phyloP scores from a whole-genome alignment of 2,329 filamentous ascomycete genomes.

The Aschersonia sp. region DNA sequence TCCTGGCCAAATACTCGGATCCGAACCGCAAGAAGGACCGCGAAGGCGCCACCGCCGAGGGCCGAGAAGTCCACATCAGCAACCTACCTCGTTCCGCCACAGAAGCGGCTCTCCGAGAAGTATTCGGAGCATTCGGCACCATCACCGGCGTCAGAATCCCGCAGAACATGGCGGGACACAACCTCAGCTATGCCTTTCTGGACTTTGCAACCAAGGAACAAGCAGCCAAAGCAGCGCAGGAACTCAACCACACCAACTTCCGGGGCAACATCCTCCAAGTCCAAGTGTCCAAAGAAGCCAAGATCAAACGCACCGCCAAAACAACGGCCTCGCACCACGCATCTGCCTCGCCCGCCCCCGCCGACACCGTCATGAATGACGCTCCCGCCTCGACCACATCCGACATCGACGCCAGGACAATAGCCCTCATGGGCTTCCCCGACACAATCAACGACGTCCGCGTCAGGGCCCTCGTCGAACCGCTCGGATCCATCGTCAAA shows the following conservation, averaged over 20 bases:
- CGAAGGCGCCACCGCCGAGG: conserved; percentile 70
- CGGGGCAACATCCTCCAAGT: conserved; percentile 55
- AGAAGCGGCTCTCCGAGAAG: conserved; percentile 53
- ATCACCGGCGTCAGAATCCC: conserved; percentile 62
- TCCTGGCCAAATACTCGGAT: conserved; percentile 74
- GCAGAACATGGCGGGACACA: conserved; percentile 49
- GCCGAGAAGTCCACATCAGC: conserved; percentile 69
- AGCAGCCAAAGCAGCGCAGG: conserved; percentile 48
- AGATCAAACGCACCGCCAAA: conserved; percentile 40
- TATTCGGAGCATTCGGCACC: conserved; percentile 63
- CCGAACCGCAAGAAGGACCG: conserved; percentile 65
- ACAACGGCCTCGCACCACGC: conserved; percentile 17
- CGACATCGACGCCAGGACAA: conserved; percentile 51
- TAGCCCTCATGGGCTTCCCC: conserved; percentile 73
- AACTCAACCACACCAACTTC: conserved; percentile 58
- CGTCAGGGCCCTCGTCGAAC: conserved; percentile 57
- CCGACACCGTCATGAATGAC: conserved; percentile 24
- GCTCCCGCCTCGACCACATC: conserved; percentile 22
- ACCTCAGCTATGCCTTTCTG: conserved; percentile 69
- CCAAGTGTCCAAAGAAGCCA: conserved; percentile 40
- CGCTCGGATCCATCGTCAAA: conserved; percentile 57
- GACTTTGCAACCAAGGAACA: conserved; percentile 60
- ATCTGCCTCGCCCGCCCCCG: conserved; percentile 18
- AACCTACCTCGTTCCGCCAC: conserved; percentile 48
- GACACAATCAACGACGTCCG: conserved; percentile 87